Evolutionary conservation across 306 rosid genomes (phyloP), one percentile per base, ranked within the genome.

Genomic region (Gastrolobium villosum): DNA sequence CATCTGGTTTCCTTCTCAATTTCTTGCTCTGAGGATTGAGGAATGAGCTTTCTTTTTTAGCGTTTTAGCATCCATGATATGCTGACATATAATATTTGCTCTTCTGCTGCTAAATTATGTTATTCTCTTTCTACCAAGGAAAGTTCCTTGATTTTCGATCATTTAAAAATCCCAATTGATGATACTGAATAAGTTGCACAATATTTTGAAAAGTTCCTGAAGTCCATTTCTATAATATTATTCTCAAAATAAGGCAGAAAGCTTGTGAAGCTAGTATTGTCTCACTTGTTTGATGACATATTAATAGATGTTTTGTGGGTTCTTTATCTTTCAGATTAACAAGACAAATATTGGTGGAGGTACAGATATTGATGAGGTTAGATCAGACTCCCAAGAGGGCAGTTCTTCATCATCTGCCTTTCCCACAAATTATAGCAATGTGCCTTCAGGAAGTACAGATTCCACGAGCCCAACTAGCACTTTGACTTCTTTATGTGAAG

Each of bases 401-500:
- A 91, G 94, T 62, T 87, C 89, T 83, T 64, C 14, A 74, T 89
- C 86, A 65, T 85, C 93, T 79, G 86, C 84, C 72, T 82, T 83
- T 77, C 82, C 87, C 14, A 44, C 81, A 78, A 86, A 78, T 88
- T 81, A 79, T 55, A 84, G 75, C 54, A 85, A 82, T 52, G 73
- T 78, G 56, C 88, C 92, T 75, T 88, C 90, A 37, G 79, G 86
- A 82, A 86, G 85, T 80, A 77, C 82, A 39, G 98, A 91, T 83
- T 65, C 91, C 83, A 85, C 87, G 83, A 93, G 97, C 81, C 92
- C 97, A 75, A 89, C 87, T 76, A 93, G 97, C 79, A 85, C 88
- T 67, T 65, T 84, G 82, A 82, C 98, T 35, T 91, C 98, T 28
- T 78, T 86, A 32, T 91, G 86, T 73, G 98, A 93, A 88, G 98